phyloP scores from a whole-genome alignment of 2,329 filamentous ascomycete species.

The Mollisiaceae sp. region DNA sequence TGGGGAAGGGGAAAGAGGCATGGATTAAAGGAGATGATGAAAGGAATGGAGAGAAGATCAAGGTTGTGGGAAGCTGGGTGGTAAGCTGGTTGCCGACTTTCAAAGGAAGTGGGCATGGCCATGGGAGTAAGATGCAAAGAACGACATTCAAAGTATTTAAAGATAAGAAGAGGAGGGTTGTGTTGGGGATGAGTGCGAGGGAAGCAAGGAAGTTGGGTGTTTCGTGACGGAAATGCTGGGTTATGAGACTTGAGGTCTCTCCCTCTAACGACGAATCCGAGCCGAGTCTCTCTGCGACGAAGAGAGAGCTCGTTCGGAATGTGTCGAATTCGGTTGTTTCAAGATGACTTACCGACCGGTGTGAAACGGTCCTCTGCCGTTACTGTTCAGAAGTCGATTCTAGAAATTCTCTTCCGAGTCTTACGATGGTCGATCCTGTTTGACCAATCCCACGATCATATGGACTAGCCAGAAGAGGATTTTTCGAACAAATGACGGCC shows the following conservation, averaged over 20 bases:
- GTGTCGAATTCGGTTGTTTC: neutral
- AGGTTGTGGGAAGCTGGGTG: neutral
- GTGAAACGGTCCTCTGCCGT: neutral
- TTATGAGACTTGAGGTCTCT: neutral
- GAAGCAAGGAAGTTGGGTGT: neutral
- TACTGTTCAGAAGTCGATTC: neutral
- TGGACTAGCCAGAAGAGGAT: too few relatives aligned
- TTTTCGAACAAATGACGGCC: too few relatives aligned
- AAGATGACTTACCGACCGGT: neutral
- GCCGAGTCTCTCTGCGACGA: neutral
- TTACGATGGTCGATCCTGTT: too few relatives aligned
- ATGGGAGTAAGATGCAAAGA: conserved; percentile 2
- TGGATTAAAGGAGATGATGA: neutral
- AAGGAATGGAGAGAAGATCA: neutral
- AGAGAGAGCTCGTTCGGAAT: neutral
- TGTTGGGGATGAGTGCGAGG: conserved; percentile 2
- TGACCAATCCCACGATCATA: too few relatives aligned
- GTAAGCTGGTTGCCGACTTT: conserved; percentile 2
- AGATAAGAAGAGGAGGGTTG: neutral
- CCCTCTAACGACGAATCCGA: neutral
- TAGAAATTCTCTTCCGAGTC: too few relatives aligned
- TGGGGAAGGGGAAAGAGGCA: conserved; percentile 1
- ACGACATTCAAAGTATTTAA: conserved; percentile 5
- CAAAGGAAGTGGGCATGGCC: neutral
- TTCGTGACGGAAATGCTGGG: neutral